Evolutionary conservation across 176 grass and related monocot genomes (phyloP).

Genomic region (Cenchrus fungigraminus): DNA sequence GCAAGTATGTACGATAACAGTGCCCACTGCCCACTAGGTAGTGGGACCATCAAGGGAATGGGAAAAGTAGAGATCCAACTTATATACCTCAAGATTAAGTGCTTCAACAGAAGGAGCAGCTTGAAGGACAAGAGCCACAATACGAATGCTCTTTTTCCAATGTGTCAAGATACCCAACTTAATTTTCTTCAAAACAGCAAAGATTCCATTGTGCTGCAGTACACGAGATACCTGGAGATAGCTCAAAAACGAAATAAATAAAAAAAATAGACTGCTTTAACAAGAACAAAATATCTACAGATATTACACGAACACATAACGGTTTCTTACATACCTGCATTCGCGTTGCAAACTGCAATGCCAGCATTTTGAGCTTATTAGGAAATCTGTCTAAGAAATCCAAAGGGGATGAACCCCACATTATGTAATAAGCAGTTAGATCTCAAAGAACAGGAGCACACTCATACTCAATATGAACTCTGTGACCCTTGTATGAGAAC

Average conservation of each 20-base stretch:
- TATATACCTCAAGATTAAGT: constrained; percentile 12
- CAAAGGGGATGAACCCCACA: not conserved
- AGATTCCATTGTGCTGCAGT: not conserved
- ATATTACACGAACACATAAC: no score
- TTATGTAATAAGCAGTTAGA: not conserved
- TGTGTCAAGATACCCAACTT: constrained; percentile 18
- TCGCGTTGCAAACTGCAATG: not conserved
- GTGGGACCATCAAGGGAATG: no score
- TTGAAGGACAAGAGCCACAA: constrained; percentile 3
- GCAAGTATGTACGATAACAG: no score
- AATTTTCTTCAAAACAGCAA: not conserved
- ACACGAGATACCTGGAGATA: not conserved
- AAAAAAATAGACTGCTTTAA: not conserved
- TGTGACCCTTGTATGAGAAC: constrained; percentile 5
- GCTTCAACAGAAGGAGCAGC: constrained; percentile 1
- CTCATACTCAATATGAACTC: not conserved
- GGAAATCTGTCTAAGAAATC: not conserved
- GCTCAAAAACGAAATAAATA: not conserved
- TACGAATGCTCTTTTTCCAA: constrained; percentile 11
- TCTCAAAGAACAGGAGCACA: not conserved
- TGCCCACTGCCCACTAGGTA: no score
- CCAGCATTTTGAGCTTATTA: constrained; percentile 16
- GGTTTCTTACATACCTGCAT: constrained; percentile 18
- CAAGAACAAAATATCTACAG: not conserved
- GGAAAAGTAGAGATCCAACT: no score